A percentile compares a stretch with the other conserved stretches of the same genome.
phyloP scores from a whole-genome alignment of 495 filamentous ascomycete species.

The Aspergillus nidulans region DNA sequence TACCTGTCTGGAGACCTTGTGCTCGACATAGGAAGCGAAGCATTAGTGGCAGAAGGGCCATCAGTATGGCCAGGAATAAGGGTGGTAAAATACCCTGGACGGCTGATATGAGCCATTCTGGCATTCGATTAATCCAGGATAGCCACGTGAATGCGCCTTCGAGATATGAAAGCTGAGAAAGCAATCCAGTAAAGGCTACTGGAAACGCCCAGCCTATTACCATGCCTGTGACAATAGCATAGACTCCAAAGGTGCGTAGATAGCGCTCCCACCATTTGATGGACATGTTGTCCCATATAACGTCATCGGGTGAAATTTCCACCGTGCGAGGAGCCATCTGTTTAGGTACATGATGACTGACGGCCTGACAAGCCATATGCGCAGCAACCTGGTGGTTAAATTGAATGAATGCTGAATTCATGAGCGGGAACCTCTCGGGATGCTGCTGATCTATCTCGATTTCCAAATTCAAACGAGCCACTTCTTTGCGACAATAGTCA shows the following conservation, averaged over 20 bases:
- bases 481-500: slow-evolving; percentile 80
- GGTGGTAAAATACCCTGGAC: slow-evolving; percentile 86
- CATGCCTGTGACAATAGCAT: slow-evolving; percentile 66
- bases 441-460: slow-evolving; percentile 88
- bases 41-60: slow-evolving; percentile 74
- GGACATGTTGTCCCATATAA: slow-evolving; percentile 97
- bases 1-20: slow-evolving; percentile 80
- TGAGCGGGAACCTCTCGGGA: slow-evolving; percentile 82
- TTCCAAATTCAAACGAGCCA: slow-evolving; percentile 86
- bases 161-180: slow-evolving; percentile 71
- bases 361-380: slow-evolving; percentile 94
- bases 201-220: slow-evolving; percentile 89
- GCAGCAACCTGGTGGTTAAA: slow-evolving; percentile 98
- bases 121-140: slow-evolving; percentile 59
- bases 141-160: slow-evolving; percentile 63
- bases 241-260: slow-evolving; percentile 62
- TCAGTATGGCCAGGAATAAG: slow-evolving; percentile 69
- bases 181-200: slow-evolving; percentile 77
- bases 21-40: slow-evolving; percentile 68
- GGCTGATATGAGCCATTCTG: slow-evolving; percentile 62
- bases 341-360: slow-evolving; percentile 87
- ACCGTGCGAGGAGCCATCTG: slow-evolving; percentile 91
- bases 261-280: slow-evolving; percentile 94
- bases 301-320: slow-evolving; percentile 89
- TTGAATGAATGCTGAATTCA: slow-evolving; percentile 98